These are phyloP conservation scores for Cylindrodendrum hubeiense DNA, from an alignment of 2,329 filamentous ascomycete genomes.

Conservation along the genomic window DNA sequence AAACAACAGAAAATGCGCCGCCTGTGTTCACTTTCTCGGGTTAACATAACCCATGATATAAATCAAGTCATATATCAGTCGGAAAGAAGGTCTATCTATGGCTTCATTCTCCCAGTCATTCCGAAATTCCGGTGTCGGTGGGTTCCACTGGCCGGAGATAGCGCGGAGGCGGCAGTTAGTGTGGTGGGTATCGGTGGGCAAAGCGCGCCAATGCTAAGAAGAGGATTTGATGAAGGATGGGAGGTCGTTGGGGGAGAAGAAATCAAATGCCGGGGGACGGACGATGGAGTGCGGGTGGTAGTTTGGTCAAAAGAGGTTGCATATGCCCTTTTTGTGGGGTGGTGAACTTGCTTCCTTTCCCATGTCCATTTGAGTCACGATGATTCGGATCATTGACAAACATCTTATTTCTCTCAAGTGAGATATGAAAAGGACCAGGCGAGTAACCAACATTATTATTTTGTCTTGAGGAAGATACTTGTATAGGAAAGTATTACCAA, in stretches of 20 bases:
- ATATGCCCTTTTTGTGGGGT: slow-evolving; percentile 7
- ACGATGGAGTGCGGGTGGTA: slow-evolving; percentile 3
- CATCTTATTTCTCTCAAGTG: neutral
- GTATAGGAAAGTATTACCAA: neutral
- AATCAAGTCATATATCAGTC: neutral
- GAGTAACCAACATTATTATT: neutral
- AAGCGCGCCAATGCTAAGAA: slow-evolving; percentile 12
- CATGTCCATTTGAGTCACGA: neutral
- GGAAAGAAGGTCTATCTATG: neutral
- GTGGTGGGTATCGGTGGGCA: neutral
- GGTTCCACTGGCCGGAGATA: slow-evolving; percentile 10
- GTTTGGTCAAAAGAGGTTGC: slow-evolving; percentile 7
- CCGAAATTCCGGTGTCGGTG: slow-evolving; percentile 26
- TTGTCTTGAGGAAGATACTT: neutral
- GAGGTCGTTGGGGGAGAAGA: neutral
- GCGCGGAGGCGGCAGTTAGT: slow-evolving; percentile 12
- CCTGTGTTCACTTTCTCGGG: neutral
- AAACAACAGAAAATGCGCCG: neutral
- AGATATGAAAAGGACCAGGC: neutral
- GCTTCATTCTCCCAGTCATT: neutral
- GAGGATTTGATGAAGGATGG: slow-evolving; percentile 1
- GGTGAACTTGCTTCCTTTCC: neutral
- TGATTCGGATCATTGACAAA: neutral
- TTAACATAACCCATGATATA: neutral
- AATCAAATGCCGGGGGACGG: neutral